phyloP scores from a whole-genome alignment of 768 basidiomycete genomes.

The Hemileccinum rubropunctum region DNA sequence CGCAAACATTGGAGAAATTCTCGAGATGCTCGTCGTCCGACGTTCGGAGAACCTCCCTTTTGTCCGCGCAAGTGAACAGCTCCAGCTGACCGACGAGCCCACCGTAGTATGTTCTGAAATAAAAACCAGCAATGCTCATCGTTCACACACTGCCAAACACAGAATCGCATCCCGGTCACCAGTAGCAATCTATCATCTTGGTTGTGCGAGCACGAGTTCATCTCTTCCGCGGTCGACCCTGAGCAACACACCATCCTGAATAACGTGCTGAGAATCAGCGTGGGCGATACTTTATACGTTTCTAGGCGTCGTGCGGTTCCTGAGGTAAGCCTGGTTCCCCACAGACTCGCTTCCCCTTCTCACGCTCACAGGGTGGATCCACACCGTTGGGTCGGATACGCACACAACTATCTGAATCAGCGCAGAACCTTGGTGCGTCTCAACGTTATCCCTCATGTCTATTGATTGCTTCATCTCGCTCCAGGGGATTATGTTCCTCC shows the following conservation, averaged over 20 bases:
- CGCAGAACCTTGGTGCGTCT: constrained; percentile 57
- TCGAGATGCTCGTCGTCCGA: constrained; percentile 36
- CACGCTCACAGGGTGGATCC: constrained; percentile 69
- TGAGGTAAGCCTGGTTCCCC: constrained; percentile 42
- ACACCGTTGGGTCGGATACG: constrained; percentile 75
- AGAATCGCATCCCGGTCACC: constrained; percentile 54
- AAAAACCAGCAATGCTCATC: background rate
- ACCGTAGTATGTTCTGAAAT: constrained; percentile 22
- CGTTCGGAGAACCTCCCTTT: constrained; percentile 23
- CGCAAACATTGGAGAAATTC: constrained; percentile 23
- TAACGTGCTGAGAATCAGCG: constrained; percentile 40
- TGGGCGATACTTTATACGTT: constrained; percentile 60
- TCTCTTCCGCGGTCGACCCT: constrained; percentile 23
- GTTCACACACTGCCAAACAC: constrained; percentile 12
- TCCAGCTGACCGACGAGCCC: constrained; percentile 18
- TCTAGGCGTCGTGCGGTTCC: constrained; percentile 47
- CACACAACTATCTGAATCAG: constrained; percentile 61
- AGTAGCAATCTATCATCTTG: constrained; percentile 44
- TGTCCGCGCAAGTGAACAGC: constrained; percentile 26
- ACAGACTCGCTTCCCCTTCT: constrained; percentile 11
- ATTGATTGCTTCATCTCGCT: constrained; percentile 12
- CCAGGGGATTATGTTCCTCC: constrained; percentile 58
- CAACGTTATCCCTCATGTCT: constrained; percentile 7
- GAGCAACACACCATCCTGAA: constrained; percentile 36
- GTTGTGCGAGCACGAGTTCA: constrained; percentile 39